phyloP scores from a whole-genome alignment of 768 basidiomycete genomes.

The Rhizopogon vinicolor region DNA sequence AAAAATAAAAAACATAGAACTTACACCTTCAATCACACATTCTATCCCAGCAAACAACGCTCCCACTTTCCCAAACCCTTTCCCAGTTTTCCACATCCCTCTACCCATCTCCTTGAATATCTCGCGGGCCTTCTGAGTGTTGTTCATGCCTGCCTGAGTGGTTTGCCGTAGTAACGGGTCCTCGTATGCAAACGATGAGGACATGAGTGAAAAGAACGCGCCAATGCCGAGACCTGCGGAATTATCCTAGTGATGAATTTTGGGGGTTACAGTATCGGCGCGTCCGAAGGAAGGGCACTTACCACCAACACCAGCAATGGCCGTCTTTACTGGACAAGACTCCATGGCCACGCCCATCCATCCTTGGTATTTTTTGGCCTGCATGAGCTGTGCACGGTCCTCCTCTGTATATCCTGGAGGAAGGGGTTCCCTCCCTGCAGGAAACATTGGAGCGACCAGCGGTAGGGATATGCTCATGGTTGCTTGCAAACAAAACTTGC shows the following conservation, averaged over 20 bases:
- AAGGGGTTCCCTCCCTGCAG: slow-evolving; percentile 83
- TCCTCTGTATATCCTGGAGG: slow-evolving; percentile 82
- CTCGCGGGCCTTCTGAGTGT: slow-evolving; percentile 74
- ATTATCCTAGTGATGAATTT: slow-evolving; percentile 2
- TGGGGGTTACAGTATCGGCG: neutral
- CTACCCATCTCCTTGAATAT: slow-evolving; percentile 94
- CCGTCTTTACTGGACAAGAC: slow-evolving; percentile 81
- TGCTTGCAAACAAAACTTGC: neutral
- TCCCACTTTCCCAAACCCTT: slow-evolving; percentile 92
- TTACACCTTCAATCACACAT: slow-evolving; percentile 89
- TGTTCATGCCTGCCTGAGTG: slow-evolving; percentile 49
- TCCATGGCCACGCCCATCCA: slow-evolving; percentile 73
- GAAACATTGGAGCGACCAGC: slow-evolving; percentile 67
- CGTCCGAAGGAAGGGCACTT: slow-evolving; percentile 21
- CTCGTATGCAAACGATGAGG: slow-evolving; percentile 90
- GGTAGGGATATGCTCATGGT: slow-evolving; percentile 27
- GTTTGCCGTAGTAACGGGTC: slow-evolving; percentile 78
- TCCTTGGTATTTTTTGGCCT: slow-evolving; percentile 75
- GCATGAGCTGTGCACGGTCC: slow-evolving; percentile 60
- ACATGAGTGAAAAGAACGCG: slow-evolving; percentile 96
- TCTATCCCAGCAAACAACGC: slow-evolving; percentile 93
- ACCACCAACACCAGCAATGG: slow-evolving; percentile 82
- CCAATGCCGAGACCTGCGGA: slow-evolving; percentile 81
- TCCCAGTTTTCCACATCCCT: slow-evolving; percentile 87
- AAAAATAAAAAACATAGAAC: slow-evolving; percentile 27